A percentile compares a stretch with the other conserved stretches of the same genome.
These are phyloP conservation scores for Apiospora malaysiana DNA, from an alignment of 2,329 filamentous ascomycete species.

Conservation along the genomic window DNA sequence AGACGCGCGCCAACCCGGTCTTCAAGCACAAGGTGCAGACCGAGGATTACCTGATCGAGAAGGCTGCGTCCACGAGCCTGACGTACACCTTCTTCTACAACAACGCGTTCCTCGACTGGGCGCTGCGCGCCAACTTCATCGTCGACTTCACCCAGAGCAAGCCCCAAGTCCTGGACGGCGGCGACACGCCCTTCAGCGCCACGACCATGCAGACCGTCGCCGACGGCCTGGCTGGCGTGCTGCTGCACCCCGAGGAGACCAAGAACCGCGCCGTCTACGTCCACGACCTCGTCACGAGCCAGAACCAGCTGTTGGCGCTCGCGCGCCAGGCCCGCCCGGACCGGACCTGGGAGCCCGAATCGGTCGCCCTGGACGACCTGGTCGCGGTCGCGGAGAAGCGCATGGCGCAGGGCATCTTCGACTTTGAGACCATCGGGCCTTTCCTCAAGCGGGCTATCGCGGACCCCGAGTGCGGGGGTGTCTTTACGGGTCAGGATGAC, in stretches of 20 bases:
- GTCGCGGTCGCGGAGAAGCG: slow-evolving; percentile 7
- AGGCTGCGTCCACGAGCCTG: slow-evolving; percentile 2
- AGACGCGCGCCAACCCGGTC: slow-evolving; percentile 27
- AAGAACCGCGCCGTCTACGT: slow-evolving; percentile 59
- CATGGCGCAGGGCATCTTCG: slow-evolving; percentile 22
- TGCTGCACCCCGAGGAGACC: slow-evolving; percentile 50
- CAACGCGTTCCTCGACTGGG: slow-evolving; percentile 37
- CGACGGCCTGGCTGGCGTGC: slow-evolving; percentile 50
- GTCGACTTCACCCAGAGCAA: slow-evolving; percentile 22
- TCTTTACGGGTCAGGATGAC: background rate
- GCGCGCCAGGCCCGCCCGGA: slow-evolving; percentile 24
- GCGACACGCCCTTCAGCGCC: slow-evolving; percentile 48
- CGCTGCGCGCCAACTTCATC: slow-evolving; percentile 22
- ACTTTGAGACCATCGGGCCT: slow-evolving; percentile 20
- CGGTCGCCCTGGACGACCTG: slow-evolving; percentile 9
- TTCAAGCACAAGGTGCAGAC: slow-evolving; percentile 28
- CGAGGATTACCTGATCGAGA: slow-evolving; percentile 25
- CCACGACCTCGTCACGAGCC: slow-evolving; percentile 55
- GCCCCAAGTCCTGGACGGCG: slow-evolving; percentile 52
- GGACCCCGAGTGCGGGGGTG: background rate
- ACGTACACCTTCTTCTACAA: slow-evolving; percentile 45
- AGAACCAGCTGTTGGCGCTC: slow-evolving; percentile 53
- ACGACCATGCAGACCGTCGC: slow-evolving; percentile 53
- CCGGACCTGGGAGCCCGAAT: background rate
- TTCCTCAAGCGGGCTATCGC: background rate